Percentiles rank a stretch among this genome's conserved stretches.
phyloP scores from a whole-genome alignment of 306 rosid genomes.

The Fagus crenata region DNA sequence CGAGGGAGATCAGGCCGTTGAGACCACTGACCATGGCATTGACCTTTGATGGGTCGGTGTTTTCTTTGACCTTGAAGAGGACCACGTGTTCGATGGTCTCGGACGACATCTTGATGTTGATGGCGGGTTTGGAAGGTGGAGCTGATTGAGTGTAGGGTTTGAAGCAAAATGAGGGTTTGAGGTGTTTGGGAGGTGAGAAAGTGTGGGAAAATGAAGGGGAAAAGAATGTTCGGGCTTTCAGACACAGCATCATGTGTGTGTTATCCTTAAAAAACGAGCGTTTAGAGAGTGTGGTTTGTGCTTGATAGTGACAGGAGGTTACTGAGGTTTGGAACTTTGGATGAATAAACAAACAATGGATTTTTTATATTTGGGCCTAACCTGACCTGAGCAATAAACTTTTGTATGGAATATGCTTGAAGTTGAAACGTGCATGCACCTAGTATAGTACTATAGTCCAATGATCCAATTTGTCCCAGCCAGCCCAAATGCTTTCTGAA shows the following conservation, averaged over 20 bases:
- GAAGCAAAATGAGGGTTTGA: constrained; percentile 1
- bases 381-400: too few species aligned
- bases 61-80: constrained; percentile 78
- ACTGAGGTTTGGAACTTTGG: background rate
- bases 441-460: too few species aligned
- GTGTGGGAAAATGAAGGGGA: constrained; percentile 25
- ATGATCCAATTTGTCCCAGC: too few species aligned
- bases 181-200: constrained; percentile 32
- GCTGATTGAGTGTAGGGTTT: constrained; percentile 19
- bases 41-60: constrained; percentile 60
- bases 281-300: background rate
- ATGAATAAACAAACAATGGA: too few species aligned
- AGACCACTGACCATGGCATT: constrained; percentile 55
- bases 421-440: too few species aligned
- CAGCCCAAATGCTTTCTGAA: too few species aligned
- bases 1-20: constrained; percentile 53
- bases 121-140: constrained; percentile 7
- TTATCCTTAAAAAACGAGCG: background rate
- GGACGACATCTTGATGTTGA: constrained; percentile 36
- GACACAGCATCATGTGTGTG: constrained; percentile 27
- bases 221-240: constrained; percentile 23
- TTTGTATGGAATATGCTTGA: too few species aligned
- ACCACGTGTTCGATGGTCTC: constrained; percentile 69
- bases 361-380: too few species aligned
- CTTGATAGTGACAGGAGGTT: background rate